Evolutionary conservation across 306 rosid species (phyloP), one percentile per base, ranked within the genome.

Genomic region (Astragalus glycyphyllos): DNA sequence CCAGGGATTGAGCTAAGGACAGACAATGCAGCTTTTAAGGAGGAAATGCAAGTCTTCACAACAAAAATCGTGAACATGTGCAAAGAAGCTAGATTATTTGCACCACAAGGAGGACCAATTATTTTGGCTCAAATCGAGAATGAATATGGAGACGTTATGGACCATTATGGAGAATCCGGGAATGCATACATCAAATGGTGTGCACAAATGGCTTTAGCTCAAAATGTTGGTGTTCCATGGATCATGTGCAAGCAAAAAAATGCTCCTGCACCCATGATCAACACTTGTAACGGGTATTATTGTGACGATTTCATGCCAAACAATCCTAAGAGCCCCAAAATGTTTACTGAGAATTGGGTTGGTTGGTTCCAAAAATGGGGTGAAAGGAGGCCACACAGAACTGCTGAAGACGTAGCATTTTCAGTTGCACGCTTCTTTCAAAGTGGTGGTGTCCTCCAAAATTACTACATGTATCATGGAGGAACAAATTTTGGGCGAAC

Each of bases 101-200:
- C 61, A 55, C 11, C 38, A 11, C 38, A 55, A 55, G 38, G 61
- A 29, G 38, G 61, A 23, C 35, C 35, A 65, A 74, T 82, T n/a
- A 64, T 82, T 20, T 3, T 75, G 6, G 83, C 83, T 2, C 75
- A 78, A 42, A 79, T 78, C 15, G 83, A 82, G 59, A 82, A 79
- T 20, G 79, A 82, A 47, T 82, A 82, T 58, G 73, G 79, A 11
- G 40, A 74, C 45, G 38, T 75, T n/a, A 65, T 71, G 0, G 7
- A 6, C 13, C 14, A 46, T 4, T 46, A 46, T 46, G 51, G 51
- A 4, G 51, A 46, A 46, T 15, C 12, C 1, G 51, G 51, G 8
- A 46, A 46, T n/a, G 14, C 51, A 46, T 46, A 46, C 51, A 46
- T 46, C 14, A 46, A 46, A n/a, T 46, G 51, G 51, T 46, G 51